Conservation (phyloP, 495 filamentous ascomycete species). For the Aspergillus baeticus region DNA sequence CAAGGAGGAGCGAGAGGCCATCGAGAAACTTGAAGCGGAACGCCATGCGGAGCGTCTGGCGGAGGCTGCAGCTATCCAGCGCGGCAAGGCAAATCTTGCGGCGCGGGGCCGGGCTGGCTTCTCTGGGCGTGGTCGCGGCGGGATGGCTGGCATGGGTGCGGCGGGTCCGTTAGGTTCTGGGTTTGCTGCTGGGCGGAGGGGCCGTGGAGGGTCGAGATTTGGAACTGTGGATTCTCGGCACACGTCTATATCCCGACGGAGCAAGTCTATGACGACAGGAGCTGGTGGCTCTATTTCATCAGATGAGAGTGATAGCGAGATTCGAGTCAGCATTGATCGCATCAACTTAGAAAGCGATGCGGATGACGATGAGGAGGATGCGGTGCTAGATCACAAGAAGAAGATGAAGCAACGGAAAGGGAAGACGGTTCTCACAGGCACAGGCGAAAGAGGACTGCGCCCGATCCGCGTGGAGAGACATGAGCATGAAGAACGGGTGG, state of each 20-base stretch:
- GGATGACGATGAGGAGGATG: constrained; percentile 17
- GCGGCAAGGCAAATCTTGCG: constrained; percentile 23
- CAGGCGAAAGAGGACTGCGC: constrained; percentile 31
- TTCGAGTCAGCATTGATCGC: constrained; percentile 47
- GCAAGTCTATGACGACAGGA: constrained; percentile 26
- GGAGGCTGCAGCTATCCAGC: constrained; percentile 44
- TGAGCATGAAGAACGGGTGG: constrained; percentile 49
- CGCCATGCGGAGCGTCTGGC: constrained; percentile 43
- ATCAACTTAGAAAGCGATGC: constrained; percentile 49
- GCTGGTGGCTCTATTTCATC: constrained; percentile 34
- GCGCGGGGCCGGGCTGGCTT: constrained; percentile 18
- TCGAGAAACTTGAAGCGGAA: constrained; percentile 47
- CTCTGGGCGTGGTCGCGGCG: constrained; percentile 22
- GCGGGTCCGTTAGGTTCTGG: constrained; percentile 37
- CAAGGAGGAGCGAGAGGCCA: constrained; percentile 52
- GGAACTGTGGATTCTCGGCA: constrained; percentile 27
- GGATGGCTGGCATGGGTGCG: constrained; percentile 20
- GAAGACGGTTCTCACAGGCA: constrained; percentile 3
- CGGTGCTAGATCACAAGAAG: constrained; percentile 32
- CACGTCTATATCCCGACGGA: constrained; percentile 26
- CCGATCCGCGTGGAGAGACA: constrained; percentile 51
- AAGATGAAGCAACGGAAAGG: constrained; percentile 29
- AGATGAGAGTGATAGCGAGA: constrained; percentile 41
- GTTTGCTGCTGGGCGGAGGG: constrained; percentile 25
- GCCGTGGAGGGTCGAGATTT: constrained; percentile 26